Evolutionary conservation across 169 alveolate species (phyloP), one percentile per base, ranked within the genome.

Genomic region (Cryptosporidium felis): DNA sequence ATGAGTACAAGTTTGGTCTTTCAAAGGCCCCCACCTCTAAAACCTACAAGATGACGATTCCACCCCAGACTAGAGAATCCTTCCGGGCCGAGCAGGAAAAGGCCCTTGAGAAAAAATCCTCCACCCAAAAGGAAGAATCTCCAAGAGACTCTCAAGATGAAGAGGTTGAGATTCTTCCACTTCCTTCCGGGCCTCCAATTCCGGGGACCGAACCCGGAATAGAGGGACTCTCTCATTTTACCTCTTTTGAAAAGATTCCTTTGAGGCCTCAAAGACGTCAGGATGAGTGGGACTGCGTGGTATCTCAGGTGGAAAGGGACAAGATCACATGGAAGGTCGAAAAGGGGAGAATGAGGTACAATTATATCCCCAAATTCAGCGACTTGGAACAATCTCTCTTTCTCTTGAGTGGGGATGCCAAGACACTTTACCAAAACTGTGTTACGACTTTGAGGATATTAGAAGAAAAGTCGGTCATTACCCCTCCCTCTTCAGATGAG

Each of bases 281-380:
- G 32, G 85, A 74, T 36, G 85, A 74, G 59, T 74, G 85, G 85
- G 85, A 74, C 0, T 74, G 85, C 23, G 56, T 74, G 36, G 60
- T 34, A 0, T 74, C 85, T 1, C 85, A 74, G 32, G 58, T 74
- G 23, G 67, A 74, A 18, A 74, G 85, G 56, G 85, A 74, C 18
- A 53, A 49, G 28, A 41, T 36, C 30, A 45, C 60, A 3, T 74
- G 85, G 85, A 56, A 53, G 21, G 40, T 74, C 18, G 67, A 74
- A 74, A 74, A 34, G 23, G 85, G 85, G n/a, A 74, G 44, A 40
- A 56, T 56, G 60, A 47, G 85, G 32, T 74, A 40, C 56, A 74
- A 38, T 21, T 53, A 74, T 41, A 74, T 74, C 26, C 85, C 85
- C 16, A 58, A 30, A 40, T 74, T 74, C 61, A 36, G 51, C 56